Conservation (phyloP, 2,329 filamentous ascomycete species). For the Alternaria triticina region DNA sequence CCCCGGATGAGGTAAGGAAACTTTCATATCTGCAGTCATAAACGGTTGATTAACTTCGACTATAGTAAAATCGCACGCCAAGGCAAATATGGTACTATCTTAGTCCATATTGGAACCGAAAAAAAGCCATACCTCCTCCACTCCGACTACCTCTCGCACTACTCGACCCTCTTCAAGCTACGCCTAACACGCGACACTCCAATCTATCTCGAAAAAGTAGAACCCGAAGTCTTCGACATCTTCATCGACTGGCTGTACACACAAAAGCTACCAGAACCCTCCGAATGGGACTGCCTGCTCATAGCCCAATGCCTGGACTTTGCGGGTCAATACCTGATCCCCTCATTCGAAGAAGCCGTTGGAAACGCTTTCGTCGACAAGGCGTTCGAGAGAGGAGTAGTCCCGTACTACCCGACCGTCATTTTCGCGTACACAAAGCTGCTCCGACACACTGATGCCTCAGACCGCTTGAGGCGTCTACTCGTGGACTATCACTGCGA, state of each 20-base stretch:
- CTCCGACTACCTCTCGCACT: neutral
- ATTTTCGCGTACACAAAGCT: neutral
- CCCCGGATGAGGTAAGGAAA: neutral
- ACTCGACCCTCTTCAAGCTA: neutral
- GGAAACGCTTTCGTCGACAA: neutral
- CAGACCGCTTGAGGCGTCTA: neutral
- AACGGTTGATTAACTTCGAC: neutral
- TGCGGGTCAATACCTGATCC: neutral
- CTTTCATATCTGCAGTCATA: neutral
- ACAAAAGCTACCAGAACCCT: neutral
- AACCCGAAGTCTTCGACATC: neutral
- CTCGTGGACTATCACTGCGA: neutral
- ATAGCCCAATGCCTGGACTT: neutral
- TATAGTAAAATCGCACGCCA: neutral
- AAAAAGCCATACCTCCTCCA: neutral
- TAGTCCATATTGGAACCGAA: neutral
- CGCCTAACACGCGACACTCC: neutral
- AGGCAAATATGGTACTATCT: neutral
- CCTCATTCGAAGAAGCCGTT: neutral
- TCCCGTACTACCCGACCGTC: neutral
- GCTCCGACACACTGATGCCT: neutral
- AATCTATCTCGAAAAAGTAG: neutral
- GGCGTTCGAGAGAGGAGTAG: neutral
- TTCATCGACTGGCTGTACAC: neutral
- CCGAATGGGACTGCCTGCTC: neutral